Percentiles rank a stretch among this genome's conserved stretches.
phyloP scores from a whole-genome alignment of 2,329 filamentous ascomycete genomes.

The Alternaria sp. region DNA sequence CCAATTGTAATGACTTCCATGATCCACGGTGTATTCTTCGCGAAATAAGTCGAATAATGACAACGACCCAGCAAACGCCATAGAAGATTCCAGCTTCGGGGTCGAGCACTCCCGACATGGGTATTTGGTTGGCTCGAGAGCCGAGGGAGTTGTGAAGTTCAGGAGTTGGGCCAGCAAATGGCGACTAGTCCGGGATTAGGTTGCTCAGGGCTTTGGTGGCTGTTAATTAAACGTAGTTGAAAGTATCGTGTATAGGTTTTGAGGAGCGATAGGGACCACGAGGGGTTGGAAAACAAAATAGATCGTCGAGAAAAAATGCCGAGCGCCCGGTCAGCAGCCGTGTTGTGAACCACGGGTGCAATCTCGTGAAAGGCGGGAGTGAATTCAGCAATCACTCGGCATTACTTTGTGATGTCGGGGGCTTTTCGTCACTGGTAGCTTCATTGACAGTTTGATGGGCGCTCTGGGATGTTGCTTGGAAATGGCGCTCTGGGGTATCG shows the following conservation, averaged over 20 bases:
- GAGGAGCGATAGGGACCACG: conserved; percentile 7
- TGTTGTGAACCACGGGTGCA: conserved; percentile 6
- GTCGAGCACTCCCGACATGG: conserved; percentile 39
- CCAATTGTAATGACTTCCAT: conserved; percentile 45
- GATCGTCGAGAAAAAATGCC: conserved; percentile 6
- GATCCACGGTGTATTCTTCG: conserved; percentile 40
- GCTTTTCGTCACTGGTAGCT: conserved; percentile 1
- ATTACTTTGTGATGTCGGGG: conserved; percentile 10
- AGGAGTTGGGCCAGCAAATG: not conserved
- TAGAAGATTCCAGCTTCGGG: conserved; percentile 48
- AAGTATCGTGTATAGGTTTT: conserved; percentile 12
- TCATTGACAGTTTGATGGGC: conserved; percentile 4
- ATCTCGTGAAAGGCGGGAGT: not conserved
- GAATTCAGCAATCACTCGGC: conserved; percentile 11
- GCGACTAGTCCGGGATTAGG: not conserved
- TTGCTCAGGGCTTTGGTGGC: conserved; percentile 10
- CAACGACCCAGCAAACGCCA: conserved; percentile 44
- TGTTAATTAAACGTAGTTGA: not conserved
- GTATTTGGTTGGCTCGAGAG: conserved; percentile 7
- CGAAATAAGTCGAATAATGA: conserved; percentile 39
- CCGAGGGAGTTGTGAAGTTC: conserved; percentile 13
- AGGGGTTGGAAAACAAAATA: conserved; percentile 7
- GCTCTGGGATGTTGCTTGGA: conserved; percentile 18
- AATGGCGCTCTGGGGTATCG: conserved; percentile 9
- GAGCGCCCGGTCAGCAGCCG: conserved; percentile 6